Evolutionary conservation across 345 rosid species (phyloP).

Genomic region (Abelmoschus esculentus): DNA sequence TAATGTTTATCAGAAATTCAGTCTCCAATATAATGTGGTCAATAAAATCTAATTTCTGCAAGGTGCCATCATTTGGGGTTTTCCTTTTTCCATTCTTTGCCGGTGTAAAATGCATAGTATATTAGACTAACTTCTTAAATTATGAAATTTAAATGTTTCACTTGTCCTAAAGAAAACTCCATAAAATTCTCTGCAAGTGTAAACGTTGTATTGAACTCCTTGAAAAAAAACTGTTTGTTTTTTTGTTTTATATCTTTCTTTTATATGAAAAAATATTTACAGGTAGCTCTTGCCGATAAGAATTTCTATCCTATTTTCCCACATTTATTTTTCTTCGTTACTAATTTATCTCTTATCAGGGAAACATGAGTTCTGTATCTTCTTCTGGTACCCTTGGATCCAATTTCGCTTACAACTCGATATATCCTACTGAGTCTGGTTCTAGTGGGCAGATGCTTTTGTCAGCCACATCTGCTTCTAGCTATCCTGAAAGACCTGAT

Average conservation of each 20-base stretch:
- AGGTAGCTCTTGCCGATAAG: neutral
- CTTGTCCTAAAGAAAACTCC: neutral
- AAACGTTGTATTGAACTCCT: neutral
- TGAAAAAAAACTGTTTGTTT: neutral
- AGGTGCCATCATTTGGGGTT: neutral
- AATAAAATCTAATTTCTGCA: neutral
- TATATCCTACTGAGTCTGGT: slow-evolving; percentile 43
- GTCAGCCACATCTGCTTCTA: slow-evolving; percentile 23
- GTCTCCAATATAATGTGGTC: neutral
- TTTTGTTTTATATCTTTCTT: neutral
- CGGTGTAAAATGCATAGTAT: neutral
- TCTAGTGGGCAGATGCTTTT: slow-evolving; percentile 39
- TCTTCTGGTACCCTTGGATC: slow-evolving; percentile 36
- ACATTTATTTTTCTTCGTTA: slow-evolving; percentile 2
- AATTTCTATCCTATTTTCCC: neutral
- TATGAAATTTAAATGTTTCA: neutral
- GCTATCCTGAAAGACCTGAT: slow-evolving; percentile 59
- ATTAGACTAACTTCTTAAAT: neutral
- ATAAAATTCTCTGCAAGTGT: neutral
- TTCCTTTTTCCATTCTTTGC: neutral
- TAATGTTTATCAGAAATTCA: neutral
- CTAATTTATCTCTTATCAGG: slow-evolving; percentile 22
- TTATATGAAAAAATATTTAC: neutral
- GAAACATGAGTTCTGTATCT: slow-evolving; percentile 37
- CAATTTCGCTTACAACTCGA: slow-evolving; percentile 34